These are phyloP conservation scores for Penicillium sp. DNA, from an alignment of 2,329 filamentous ascomycete species.

Conservation along the genomic window DNA sequence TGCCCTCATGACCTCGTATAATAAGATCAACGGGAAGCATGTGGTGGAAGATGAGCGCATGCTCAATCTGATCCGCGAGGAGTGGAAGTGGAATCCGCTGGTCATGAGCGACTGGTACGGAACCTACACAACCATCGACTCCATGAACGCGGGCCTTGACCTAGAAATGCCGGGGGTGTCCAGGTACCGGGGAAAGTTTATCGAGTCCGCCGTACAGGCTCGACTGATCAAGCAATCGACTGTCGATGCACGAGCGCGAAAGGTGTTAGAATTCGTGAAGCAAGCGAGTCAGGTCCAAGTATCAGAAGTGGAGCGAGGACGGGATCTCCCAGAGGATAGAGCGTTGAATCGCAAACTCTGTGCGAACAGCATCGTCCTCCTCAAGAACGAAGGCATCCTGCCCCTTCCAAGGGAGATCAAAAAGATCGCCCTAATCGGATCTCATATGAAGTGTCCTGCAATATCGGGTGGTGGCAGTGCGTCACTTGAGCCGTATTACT, in stretches of 20 bases:
- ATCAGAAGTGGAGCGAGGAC: constrained; percentile 8
- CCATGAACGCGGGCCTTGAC: constrained; percentile 21
- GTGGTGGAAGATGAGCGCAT: constrained; percentile 23
- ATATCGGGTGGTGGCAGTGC: constrained; percentile 30
- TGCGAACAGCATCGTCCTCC: constrained; percentile 15
- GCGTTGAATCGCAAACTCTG: constrained; percentile 13
- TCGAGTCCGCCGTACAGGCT: constrained; percentile 21
- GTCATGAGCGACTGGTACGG: constrained; percentile 30
- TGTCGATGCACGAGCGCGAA: constrained; percentile 25
- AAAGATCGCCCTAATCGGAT: constrained; percentile 23
- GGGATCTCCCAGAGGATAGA: constrained; percentile 14
- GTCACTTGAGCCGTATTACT: constrained; percentile 29
- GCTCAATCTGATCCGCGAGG: constrained; percentile 26
- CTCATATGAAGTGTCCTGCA: constrained; percentile 29
- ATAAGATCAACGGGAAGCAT: constrained; percentile 42
- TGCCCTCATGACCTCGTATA: constrained; percentile 49
- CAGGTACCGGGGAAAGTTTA: constrained; percentile 29
- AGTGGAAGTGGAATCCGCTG: constrained; percentile 30
- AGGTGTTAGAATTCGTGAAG: constrained; percentile 28
- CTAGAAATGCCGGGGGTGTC: constrained; percentile 23
- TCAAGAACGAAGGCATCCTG: constrained; percentile 18
- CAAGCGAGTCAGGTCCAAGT: constrained; percentile 12
- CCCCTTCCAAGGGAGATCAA: constrained; percentile 14
- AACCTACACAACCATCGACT: constrained; percentile 16
- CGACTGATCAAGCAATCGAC: constrained; percentile 23